A percentile compares a stretch with the other conserved stretches of the same genome.
Conservation (phyloP, 371 early-diverging fungal genomes). For the Rhizomucor pusillus region DNA sequence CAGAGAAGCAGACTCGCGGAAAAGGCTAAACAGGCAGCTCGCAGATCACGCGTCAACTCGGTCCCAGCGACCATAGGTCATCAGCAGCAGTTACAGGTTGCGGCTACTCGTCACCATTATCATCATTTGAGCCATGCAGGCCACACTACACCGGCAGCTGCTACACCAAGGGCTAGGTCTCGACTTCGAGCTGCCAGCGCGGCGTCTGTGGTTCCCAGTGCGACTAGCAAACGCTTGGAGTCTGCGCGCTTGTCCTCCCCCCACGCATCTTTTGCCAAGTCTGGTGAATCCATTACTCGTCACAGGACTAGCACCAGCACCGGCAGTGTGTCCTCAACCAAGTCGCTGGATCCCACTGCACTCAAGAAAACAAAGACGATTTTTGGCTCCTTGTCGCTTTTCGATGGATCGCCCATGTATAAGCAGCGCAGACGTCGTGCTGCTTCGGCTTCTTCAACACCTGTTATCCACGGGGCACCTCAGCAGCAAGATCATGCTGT, state of each 20-base stretch:
- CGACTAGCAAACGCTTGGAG: not conserved
- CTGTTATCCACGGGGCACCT: not conserved
- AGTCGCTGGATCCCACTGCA: conserved; percentile 27
- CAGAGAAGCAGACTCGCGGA: not conserved
- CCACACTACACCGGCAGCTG: not conserved
- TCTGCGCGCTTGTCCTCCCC: not conserved
- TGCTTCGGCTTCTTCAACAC: conserved; percentile 35
- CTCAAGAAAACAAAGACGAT: conserved; percentile 38
- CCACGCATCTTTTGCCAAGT: not conserved
- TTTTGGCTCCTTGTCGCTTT: conserved; percentile 60
- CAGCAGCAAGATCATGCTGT: not conserved
- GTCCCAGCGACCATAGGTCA: conserved; percentile 8
- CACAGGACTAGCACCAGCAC: not conserved
- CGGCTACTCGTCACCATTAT: not conserved
- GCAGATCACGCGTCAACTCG: conserved; percentile 43
- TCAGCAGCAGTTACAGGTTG: conserved; percentile 11
- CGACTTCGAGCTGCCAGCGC: not conserved
- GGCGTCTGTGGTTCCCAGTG: not conserved
- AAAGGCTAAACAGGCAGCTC: conserved; percentile 3
- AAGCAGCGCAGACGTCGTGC: conserved; percentile 71
- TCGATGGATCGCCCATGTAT: conserved; percentile 72
- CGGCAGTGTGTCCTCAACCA: not conserved
- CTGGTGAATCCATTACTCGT: not conserved
- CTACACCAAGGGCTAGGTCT: not conserved
- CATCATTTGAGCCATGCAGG: conserved; percentile 1